Evolutionary conservation across 495 filamentous ascomycete genomes (phyloP).

Genomic region (Ascodesmis nigricans): DNA sequence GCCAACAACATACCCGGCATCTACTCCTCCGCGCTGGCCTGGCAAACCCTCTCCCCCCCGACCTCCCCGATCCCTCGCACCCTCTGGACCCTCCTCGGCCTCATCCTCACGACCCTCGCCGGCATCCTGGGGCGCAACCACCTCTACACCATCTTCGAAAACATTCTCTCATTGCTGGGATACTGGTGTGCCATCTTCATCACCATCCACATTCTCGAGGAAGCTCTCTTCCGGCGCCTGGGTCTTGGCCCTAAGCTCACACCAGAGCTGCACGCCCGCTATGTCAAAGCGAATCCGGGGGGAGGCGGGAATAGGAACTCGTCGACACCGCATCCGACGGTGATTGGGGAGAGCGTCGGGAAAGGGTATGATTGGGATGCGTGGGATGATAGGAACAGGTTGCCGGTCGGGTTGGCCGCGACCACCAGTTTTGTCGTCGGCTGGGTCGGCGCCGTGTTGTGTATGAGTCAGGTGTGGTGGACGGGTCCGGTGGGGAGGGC

Average conservation of each 20-base stretch:
- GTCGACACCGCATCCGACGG: too few relatives aligned
- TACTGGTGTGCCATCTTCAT: slow-evolving; percentile 52
- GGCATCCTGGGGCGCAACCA: slow-evolving; percentile 39
- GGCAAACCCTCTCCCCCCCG: slow-evolving; percentile 39
- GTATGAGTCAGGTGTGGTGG: slow-evolving; percentile 49
- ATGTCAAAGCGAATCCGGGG: too few relatives aligned
- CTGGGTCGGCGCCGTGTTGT: slow-evolving; percentile 46
- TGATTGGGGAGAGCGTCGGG: too few relatives aligned
- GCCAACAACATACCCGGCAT: slow-evolving; percentile 48
- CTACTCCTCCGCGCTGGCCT: slow-evolving; percentile 48
- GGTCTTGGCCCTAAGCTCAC: too few relatives aligned
- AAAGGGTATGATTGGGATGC: slow-evolving; percentile 36
- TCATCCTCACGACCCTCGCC: slow-evolving; percentile 40
- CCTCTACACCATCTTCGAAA: slow-evolving; percentile 43
- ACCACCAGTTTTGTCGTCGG: slow-evolving; percentile 41
- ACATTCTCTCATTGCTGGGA: slow-evolving; percentile 53
- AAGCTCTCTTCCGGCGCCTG: slow-evolving; percentile 25
- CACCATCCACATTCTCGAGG: slow-evolving; percentile 39
- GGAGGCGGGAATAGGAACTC: slow-evolving; percentile 25
- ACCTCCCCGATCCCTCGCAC: slow-evolving; percentile 36
- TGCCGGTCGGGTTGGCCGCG: slow-evolving; percentile 42
- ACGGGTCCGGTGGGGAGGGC: slow-evolving; percentile 36
- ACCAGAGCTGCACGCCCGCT: too few relatives aligned
- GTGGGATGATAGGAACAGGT: slow-evolving; percentile 22
- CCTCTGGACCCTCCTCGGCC: slow-evolving; percentile 37